These are phyloP conservation scores for Sedum album DNA, from an alignment of 164 flowering plant species.

Conservation along the genomic window DNA sequence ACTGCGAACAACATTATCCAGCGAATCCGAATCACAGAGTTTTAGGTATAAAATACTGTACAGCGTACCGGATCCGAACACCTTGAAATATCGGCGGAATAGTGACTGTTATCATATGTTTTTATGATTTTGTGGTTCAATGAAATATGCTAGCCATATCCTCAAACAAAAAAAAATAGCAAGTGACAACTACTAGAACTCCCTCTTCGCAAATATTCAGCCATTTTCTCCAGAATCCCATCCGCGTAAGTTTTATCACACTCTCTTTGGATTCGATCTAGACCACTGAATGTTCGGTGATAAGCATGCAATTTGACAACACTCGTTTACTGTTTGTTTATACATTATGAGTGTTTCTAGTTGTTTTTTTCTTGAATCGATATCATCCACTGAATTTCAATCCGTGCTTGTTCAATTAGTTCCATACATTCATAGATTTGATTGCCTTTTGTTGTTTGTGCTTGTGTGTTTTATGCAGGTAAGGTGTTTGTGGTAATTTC, in stretches of 20 bases:
- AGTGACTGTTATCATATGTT: too few relatives aligned
- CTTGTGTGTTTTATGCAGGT: neutral
- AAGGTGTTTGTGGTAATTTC: constrained; percentile 10
- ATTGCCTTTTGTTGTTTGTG: neutral
- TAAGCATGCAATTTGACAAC: neutral
- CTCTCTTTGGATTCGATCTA: neutral
- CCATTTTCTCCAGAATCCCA: neutral
- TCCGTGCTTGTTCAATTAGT: neutral
- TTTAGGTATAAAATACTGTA: too few relatives aligned
- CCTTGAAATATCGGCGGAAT: too few relatives aligned
- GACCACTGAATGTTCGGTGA: neutral
- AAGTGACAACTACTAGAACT: too few relatives aligned
- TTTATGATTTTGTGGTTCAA: too few relatives aligned
- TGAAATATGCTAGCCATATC: too few relatives aligned
- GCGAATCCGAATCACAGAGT: too few relatives aligned
- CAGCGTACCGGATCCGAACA: too few relatives aligned
- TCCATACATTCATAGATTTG: neutral
- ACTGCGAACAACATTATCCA: too few relatives aligned
- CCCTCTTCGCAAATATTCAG: too few relatives aligned
- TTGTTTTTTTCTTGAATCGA: neutral
- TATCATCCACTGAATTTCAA: neutral
- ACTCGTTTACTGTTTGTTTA: neutral
- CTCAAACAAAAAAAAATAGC: too few relatives aligned
- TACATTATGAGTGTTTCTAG: neutral
- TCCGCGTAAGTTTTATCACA: neutral